Base-by-base conservation (phyloP, 805 yeast species). In the Metschnikowia hibisci region DNA sequence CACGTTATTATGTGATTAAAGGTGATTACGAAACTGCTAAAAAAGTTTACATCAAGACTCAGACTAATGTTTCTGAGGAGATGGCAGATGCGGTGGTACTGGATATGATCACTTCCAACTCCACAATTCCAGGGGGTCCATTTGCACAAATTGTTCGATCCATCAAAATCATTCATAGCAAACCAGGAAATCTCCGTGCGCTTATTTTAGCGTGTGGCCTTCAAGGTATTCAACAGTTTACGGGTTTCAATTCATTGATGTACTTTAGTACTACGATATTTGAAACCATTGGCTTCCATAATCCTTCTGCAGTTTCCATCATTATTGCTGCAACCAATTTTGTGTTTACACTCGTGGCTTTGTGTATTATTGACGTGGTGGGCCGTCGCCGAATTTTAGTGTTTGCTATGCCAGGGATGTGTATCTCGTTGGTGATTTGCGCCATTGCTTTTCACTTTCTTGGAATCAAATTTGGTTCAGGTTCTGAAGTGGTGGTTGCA, bases 191-290 rank as follows among this genome's bases (percentile, higher is more conserved):
- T 64, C 79, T 87, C 47, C 80, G 98, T 58, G 98, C 96, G 5
- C 75, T 93, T 48, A 71, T 90, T 27, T 81, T 91, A 57, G 93
- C 91, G 9, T 89, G 96, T 71, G 96, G 95, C 27, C 69, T 91
- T 52, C 98, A 93, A 67, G 96, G 95, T 45, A 84, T 93, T 57
- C 98, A 91, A 71, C 99, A 91, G 67, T 88, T 91, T 56, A 85
- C 96, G 13, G 98, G 98, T 52, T 91, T 91, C 79, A 93, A 91
- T 68, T 87, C 97, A 6, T 76, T 91, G 56, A 87, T 91, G 96
- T 91, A 93, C 70, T 91, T 90, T 66, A 84, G 95, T 38, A 82
- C 95, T 28, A 90, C 97, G 2, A 84, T 93, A 53, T 93, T 93
- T 60, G 82, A 89, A 63, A 81, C 90, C 33, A 87, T 90, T 42